Base-by-base conservation (phyloP, 2,329 filamentous ascomycete species). In the Neophaeococcomyces aloes region DNA sequence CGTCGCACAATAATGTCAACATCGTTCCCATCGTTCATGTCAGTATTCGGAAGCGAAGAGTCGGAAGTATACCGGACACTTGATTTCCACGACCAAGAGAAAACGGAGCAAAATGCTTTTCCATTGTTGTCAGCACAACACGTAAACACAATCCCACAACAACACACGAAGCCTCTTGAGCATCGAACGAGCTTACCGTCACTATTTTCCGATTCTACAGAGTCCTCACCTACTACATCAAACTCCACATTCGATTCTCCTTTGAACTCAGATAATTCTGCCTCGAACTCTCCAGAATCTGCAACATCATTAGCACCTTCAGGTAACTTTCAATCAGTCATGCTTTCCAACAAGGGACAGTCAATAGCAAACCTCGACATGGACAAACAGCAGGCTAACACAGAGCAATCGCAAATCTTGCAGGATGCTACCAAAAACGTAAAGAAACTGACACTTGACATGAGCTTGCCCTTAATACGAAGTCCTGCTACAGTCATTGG, bases 141-240 rank as follows among this genome's bases (percentile, higher is more conserved):
- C 15, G 18, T 15, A 8, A 44, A 30, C 33, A 37, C 33, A 29
- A 4, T 23, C 4, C 17, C 17, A 10, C 41, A 38, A 21, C 17
- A 10, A 29, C 41, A 37, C 33, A 5, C 19, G 32, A 38, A 45
- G 15, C 44, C 36, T 11, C 44, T 50, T 30, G 53, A 61, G n/a
- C 64, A 65, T 40, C 65, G 66, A 23, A 59, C 62, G 51, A 69
- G 65, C 52, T 54, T 67, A 30, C 67, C 65, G 8, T 66, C 65
- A 7, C 58, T 62, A 41, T 59, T 59, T n/a, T 85, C 83, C 13
- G 86, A 85, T 51, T 96, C 91, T 1, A 85, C 85, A 32, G 88
- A 94, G 58, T 94, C 89, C 17, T 96, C 89, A 7, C 91, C 91
- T 1, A 96, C 89, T 6, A 95, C 88, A 3, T 94, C 89, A 2